Conservation (phyloP, 2,329 filamentous ascomycete genomes). For the Cercospora sesami region DNA sequence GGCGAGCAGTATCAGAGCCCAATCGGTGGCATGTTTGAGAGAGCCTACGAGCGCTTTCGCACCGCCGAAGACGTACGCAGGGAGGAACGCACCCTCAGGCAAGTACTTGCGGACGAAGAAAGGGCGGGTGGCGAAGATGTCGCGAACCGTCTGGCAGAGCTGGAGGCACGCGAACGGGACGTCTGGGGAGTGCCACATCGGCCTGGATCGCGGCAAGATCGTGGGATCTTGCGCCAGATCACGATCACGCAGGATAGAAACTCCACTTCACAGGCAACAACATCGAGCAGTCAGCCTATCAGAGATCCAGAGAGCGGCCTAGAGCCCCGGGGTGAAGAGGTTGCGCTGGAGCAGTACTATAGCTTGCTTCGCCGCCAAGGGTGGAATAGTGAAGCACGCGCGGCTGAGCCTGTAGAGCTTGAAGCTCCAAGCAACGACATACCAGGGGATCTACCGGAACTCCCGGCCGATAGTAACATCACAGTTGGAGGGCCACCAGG, state of each 20-base stretch:
- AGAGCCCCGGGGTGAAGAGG: constrained; percentile 16
- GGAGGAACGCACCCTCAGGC: constrained; percentile 38
- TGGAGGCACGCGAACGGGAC: constrained; percentile 29
- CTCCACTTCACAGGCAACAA: not conserved
- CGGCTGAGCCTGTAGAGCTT: not conserved
- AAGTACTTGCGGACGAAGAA: constrained; percentile 37
- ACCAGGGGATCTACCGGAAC: not conserved
- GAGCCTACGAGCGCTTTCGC: constrained; percentile 47
- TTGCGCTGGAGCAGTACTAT: constrained; percentile 35
- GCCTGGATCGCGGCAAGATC: not conserved
- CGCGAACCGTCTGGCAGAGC: constrained; percentile 25
- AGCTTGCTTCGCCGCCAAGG: constrained; percentile 33
- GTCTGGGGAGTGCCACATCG: constrained; percentile 37
- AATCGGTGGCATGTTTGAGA: constrained; percentile 49
- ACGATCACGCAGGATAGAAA: constrained; percentile 7
- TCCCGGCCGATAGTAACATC: not conserved
- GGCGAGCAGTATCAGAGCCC: constrained; percentile 53
- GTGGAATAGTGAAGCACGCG: constrained; percentile 22
- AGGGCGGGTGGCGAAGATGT: constrained; percentile 29
- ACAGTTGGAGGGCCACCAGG: constrained; percentile 22
- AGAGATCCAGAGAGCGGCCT: not conserved
- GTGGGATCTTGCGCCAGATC: constrained; percentile 4
- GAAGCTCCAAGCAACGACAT: constrained; percentile 2
- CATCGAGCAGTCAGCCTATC: not conserved
- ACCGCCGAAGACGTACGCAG: constrained; percentile 44